A percentile compares a stretch with the other conserved stretches of the same genome.
Evolutionary conservation across 768 basidiomycete species (phyloP).

Genomic region (Collybia nuda): DNA sequence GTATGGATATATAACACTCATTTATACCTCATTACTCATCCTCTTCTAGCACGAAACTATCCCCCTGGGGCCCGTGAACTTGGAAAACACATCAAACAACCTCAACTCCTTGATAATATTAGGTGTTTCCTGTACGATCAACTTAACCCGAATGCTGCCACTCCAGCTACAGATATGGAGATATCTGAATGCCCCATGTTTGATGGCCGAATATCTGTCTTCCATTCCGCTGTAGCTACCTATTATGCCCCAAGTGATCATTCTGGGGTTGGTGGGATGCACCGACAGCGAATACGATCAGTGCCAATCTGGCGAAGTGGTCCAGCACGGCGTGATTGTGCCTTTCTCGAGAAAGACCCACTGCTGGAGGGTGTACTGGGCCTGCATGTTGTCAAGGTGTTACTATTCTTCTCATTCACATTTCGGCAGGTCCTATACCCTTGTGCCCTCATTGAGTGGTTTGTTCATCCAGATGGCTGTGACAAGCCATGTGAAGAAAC

Average conservation of each 20-base stretch:
- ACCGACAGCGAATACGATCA: constrained; percentile 9
- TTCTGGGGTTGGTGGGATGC: constrained; percentile 25
- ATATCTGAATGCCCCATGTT: not conserved
- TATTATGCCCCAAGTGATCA: constrained; percentile 30
- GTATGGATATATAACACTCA: not conserved
- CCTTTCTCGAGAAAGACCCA: not conserved
- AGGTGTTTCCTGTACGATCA: constrained; percentile 10
- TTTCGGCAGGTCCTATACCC: not conserved
- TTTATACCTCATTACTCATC: not conserved
- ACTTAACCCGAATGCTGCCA: constrained; percentile 2
- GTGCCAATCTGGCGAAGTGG: not conserved
- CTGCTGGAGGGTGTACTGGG: not conserved
- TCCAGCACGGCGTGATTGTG: not conserved
- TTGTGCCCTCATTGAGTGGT: not conserved
- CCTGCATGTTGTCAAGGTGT: not conserved
- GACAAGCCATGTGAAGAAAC: not conserved
- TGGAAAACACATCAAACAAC: constrained; percentile 5
- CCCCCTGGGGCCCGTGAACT: not conserved
- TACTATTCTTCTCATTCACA: not conserved
- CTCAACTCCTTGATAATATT: constrained; percentile 6
- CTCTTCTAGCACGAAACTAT: not conserved
- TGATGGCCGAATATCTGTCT: constrained; percentile 10
- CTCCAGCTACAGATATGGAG: not conserved
- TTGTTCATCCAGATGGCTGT: too few relatives aligned
- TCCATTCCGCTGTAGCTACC: constrained; percentile 21